A percentile compares a stretch with the other conserved stretches of the same genome.
These are phyloP conservation scores for Phytophthora macrochlamydospora DNA, from an alignment of 352 stramenopile species.

Conservation along the genomic window DNA sequence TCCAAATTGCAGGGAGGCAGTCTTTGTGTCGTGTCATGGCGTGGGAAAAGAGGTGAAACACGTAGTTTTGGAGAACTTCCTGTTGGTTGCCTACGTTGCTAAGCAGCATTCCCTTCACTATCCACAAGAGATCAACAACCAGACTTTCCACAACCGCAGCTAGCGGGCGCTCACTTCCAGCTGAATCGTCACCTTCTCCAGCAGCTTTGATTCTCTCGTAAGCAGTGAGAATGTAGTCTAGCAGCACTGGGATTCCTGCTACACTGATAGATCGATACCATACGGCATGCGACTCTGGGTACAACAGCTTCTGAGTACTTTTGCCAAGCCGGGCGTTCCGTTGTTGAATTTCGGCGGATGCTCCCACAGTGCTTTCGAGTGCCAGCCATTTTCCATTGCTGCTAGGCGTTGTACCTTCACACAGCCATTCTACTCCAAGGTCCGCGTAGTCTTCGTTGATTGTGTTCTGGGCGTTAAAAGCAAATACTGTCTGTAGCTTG, in stretches of 20 bases:
- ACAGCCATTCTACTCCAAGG: conserved; percentile 73
- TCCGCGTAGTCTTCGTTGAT: conserved; percentile 64
- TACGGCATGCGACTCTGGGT: conserved; percentile 42
- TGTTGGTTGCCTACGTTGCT: conserved; percentile 61
- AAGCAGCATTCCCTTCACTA: conserved; percentile 69
- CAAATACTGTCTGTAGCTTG: conserved; percentile 78
- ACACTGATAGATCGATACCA: conserved; percentile 71
- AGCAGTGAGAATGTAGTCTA: conserved; percentile 68
- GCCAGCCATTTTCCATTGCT: conserved; percentile 66
- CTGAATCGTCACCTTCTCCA: neutral
- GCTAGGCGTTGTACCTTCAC: conserved; percentile 53
- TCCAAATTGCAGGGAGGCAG: conserved; percentile 56
- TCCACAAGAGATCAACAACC: conserved; percentile 67
- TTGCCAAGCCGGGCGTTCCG: conserved; percentile 69
- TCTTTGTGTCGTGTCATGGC: conserved; percentile 55
- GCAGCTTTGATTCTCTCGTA: conserved; percentile 41
- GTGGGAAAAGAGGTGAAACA: conserved; percentile 70
- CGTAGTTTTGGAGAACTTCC: conserved; percentile 59
- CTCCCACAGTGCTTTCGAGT: conserved; percentile 55
- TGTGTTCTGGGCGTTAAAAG: conserved; percentile 67
- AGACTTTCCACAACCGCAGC: conserved; percentile 47
- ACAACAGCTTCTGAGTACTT: conserved; percentile 51
- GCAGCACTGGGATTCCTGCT: conserved; percentile 49
- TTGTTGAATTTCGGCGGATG: conserved; percentile 78
- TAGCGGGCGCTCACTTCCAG: conserved; percentile 15